A percentile compares a stretch with the other conserved stretches of the same genome.
These are phyloP conservation scores for Cyberlindnera bimundalis DNA, from an alignment of 805 yeast species.

Conservation along the genomic window DNA sequence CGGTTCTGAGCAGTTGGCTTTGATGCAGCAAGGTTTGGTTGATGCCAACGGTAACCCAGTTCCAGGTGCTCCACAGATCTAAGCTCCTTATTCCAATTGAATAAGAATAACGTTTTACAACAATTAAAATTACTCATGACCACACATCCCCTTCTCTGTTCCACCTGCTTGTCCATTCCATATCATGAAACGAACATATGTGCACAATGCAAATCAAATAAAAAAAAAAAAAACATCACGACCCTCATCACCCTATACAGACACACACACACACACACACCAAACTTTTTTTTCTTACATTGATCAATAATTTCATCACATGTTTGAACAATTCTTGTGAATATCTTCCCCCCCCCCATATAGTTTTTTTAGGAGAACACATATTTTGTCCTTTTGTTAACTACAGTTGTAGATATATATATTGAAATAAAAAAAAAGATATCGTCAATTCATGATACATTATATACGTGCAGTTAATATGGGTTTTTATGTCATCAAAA, in stretches of 20 bases:
- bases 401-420: not conserved
- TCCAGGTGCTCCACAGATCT: constrained; percentile 68
- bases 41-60: constrained; percentile 85
- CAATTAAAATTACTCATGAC: not conserved
- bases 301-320: not conserved
- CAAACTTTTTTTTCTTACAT: not conserved
- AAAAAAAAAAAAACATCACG: not conserved
- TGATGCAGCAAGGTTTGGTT: constrained; percentile 84
- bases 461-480: too few species aligned
- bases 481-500: too few species aligned
- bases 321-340: constrained; percentile 9
- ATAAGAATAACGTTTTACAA: not conserved
- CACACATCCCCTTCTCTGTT: not conserved
- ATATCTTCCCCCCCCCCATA: constrained; percentile 1
- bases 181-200: not conserved
- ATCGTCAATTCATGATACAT: too few species aligned
- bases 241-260: not conserved
- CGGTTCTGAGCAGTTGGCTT: constrained; percentile 87
- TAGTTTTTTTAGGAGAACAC: constrained; percentile 8
- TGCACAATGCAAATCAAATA: not conserved
- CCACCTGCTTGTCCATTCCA: not conserved
- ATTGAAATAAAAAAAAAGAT: not conserved
- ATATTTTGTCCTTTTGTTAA: constrained; percentile 1
- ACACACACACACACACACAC: not conserved
- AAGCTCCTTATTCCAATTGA: constrained; percentile 9